phyloP scores from a whole-genome alignment of 2,329 filamentous ascomycete genomes.

The Stagonosporopsis tanaceti region DNA sequence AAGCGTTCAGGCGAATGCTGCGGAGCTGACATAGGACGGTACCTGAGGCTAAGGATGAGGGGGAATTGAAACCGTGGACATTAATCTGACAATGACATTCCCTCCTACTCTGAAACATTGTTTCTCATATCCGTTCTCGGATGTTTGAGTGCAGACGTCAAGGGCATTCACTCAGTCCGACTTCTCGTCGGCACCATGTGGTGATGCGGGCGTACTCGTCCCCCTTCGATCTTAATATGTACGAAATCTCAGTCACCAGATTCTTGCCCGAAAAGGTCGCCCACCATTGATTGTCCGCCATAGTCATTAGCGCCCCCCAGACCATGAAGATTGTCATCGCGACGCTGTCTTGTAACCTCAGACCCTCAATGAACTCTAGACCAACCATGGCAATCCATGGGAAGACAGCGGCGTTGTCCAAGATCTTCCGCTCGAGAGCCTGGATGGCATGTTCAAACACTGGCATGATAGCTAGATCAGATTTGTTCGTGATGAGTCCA shows the following conservation, averaged over 20 bases:
- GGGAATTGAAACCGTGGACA: too few species aligned
- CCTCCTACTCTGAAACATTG: too few species aligned
- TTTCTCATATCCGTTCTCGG: too few species aligned
- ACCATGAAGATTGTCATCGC: slow-evolving; percentile 26
- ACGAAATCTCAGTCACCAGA: slow-evolving; percentile 23
- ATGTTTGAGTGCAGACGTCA: not conserved
- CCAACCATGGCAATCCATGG: slow-evolving; percentile 12
- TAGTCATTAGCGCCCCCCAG: slow-evolving; percentile 26
- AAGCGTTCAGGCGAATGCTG: slow-evolving; percentile 24
- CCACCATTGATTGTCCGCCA: slow-evolving; percentile 25
- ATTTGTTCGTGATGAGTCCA: slow-evolving; percentile 4
- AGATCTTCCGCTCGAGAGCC: slow-evolving; percentile 7
- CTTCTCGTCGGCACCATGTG: slow-evolving; percentile 20
- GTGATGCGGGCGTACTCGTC: slow-evolving; percentile 5
- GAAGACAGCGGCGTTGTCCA: slow-evolving; percentile 9
- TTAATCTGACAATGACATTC: not conserved
- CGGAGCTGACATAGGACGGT: not conserved
- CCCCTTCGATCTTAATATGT: slow-evolving; percentile 12
- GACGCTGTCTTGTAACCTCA: slow-evolving; percentile 15
- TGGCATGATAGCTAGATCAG: not conserved
- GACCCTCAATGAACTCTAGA: slow-evolving; percentile 17
- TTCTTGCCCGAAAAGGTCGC: slow-evolving; percentile 19
- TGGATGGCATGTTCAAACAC: slow-evolving; percentile 19
- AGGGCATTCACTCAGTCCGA: slow-evolving; percentile 16
- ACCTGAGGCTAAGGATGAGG: too few species aligned